Base-by-base conservation (phyloP, 1,139 yeast genomes). In the Yamadazyma atlantica region DNA sequence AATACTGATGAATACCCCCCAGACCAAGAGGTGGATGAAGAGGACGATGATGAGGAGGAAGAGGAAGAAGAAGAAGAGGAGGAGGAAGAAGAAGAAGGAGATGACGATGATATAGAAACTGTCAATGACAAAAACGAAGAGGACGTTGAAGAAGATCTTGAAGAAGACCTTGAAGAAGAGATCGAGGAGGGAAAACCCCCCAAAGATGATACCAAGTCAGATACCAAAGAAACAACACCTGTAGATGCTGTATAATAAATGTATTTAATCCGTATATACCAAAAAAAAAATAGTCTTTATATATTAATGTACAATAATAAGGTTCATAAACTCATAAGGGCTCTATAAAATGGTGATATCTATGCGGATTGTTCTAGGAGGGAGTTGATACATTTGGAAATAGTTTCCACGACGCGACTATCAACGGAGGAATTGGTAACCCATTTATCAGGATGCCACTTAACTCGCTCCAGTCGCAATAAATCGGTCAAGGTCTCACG, bases 401-500 rank as follows among this genome's bases (percentile, higher is more conserved):
- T 48, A 25, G 45, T 46, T 37, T 60, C 62, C 18, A 69, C 59
- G 25, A 63, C 49, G 21, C 60, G 60, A 43, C 44, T 40, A 37
- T 56, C 58, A 33, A 57, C 34, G 33, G 39, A 32, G 21, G 10
- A 15, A 34, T 42, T 35, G 4, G 54, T 54, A 7, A 57, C 50
- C 76, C 76, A 69, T 49, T 70, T 74, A 52, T 82, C 89, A 1
- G 89, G 89, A 53, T 82, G 89, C 88, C 88, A 82, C 43, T 75
- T 60, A 3, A 80, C 55, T 42, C 88, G 51, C 49, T 82, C 88
- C 23, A 46, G 50, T 40, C 70, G 75, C 6, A 80, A 41, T 4
- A 74, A 48, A 2, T 57, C 64, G 10, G 44, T 17, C 18, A 49
- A 21, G 4, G 40, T 11, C 29, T 49, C 52, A 16, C 49, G 40